Evolutionary conservation across 495 filamentous ascomycete genomes (phyloP), one percentile per base, ranked within the genome.

Genomic region (Darksidea phi): DNA sequence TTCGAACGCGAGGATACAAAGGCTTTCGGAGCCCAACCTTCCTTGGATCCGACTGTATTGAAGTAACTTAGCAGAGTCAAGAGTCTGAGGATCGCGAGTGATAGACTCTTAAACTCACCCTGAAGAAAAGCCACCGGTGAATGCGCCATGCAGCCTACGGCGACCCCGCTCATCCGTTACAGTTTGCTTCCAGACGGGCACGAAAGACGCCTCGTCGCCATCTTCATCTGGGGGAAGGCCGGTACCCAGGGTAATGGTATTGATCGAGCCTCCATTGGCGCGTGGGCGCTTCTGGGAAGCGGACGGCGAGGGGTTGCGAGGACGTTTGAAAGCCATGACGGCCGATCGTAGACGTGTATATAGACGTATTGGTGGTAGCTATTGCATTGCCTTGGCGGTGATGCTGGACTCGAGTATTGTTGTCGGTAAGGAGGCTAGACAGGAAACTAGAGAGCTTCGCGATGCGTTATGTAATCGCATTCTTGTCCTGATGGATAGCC

Each of bases 21-120:
- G 6, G 88, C 87, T 12, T 90, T 80, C 7, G 94, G 94, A 12
- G 88, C 87, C 92, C 92, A 98, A 76, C 94, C 94, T 81, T 98
- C 93, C 75, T 97, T 97, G 7, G 91, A 96, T 26, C 94, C 95
- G 67, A 96, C 95, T 11, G 90, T 96, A 70, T 97, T 97, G 78
- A 94, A 97, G 74, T 98, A 97, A 61, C 90, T 95, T 47, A 56
- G 49, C 54, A 54, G 43, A 59, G 67, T 61, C 61, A 63, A 63
- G 61, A 58, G 51, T 10, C 11, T 3, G 48, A 56, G 13, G 17
- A 43, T 26, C 34, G 17, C 24, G 11, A 34, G 10, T 1, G 34
- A n/a, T 7, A 17, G 25, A 64, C 23, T 45, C 20, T 20, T 28
- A 13, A 15, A 48, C 82, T 76, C 84, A 91, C 88, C 94, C 94